phyloP scores from a whole-genome alignment of 2,329 filamentous ascomycete species.

The Talaromyces sp. region DNA sequence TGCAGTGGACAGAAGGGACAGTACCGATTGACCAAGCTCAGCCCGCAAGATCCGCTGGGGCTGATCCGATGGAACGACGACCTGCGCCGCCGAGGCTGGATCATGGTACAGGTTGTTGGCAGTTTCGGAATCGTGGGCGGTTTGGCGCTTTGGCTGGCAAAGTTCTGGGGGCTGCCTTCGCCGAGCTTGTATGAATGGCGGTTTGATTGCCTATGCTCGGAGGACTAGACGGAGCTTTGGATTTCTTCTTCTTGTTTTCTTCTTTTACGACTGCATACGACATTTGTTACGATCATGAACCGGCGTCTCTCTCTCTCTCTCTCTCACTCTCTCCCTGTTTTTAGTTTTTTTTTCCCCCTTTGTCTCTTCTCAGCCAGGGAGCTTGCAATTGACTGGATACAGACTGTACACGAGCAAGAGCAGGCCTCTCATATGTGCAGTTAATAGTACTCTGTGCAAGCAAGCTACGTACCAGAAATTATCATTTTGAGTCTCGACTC shows the following conservation, averaged over 20 bases:
- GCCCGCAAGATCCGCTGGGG: slow-evolving; percentile 71
- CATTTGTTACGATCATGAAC: background rate
- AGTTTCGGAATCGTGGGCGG: slow-evolving; percentile 69
- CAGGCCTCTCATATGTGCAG: background rate
- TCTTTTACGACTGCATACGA: background rate
- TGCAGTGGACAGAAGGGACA: slow-evolving; percentile 22
- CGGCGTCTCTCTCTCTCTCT: background rate
- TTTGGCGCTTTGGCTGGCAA: slow-evolving; percentile 57
- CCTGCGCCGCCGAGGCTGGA: slow-evolving; percentile 58
- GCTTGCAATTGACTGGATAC: background rate
- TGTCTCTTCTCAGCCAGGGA: background rate
- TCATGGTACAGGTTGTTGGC: slow-evolving; percentile 67
- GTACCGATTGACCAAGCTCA: slow-evolving; percentile 32
- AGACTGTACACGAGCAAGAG: background rate
- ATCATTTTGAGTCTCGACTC: background rate
- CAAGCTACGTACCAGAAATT: background rate
- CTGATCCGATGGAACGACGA: slow-evolving; percentile 64
- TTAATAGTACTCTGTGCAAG: background rate
- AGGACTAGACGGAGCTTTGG: slow-evolving; percentile 1
- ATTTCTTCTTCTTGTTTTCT: background rate
- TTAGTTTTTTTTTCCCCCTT: background rate
- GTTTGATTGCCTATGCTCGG: slow-evolving; percentile 7
- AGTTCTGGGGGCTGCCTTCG: slow-evolving; percentile 23
- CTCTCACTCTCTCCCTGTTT: background rate
- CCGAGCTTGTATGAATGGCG: slow-evolving; percentile 10